Conservation (phyloP, 768 basidiomycete genomes). For the Zangia roseola region DNA sequence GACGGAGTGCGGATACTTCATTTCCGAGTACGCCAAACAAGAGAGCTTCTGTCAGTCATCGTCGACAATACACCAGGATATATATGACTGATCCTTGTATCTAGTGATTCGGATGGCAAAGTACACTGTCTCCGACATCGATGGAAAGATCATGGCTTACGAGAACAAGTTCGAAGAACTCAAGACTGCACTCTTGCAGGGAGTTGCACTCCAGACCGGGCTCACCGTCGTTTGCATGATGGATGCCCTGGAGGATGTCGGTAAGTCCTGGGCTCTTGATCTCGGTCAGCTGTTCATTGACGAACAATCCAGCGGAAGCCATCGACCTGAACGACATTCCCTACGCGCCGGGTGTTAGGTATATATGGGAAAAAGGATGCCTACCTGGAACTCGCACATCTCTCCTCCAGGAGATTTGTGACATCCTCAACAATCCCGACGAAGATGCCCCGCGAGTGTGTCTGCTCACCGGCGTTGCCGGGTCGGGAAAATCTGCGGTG, state of each 20-base stretch:
- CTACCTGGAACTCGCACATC: neutral
- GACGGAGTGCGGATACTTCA: too few relatives aligned
- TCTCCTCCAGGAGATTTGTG: too few relatives aligned
- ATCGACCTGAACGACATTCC: too few relatives aligned
- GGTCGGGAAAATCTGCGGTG: neutral
- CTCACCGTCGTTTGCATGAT: too few relatives aligned
- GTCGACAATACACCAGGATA: too few relatives aligned
- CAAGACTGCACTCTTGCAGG: neutral
- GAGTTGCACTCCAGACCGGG: too few relatives aligned
- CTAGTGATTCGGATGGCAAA: neutral
- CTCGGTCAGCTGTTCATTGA: neutral
- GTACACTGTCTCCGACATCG: neutral
- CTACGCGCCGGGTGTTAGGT: slow-evolving; percentile 10
- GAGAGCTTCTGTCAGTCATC: too few relatives aligned
- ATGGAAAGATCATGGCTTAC: neutral
- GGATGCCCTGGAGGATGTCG: neutral
- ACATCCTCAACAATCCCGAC: too few relatives aligned
- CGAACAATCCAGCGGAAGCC: too few relatives aligned
- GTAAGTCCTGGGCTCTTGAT: neutral
- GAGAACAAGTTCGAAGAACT: neutral
- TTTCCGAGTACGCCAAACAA: too few relatives aligned
- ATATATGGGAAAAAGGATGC: slow-evolving; percentile 4
- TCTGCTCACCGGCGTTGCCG: too few relatives aligned
- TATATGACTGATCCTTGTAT: neutral
- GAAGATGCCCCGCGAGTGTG: too few relatives aligned